Conservation (phyloP, 768 basidiomycete genomes). For the Macrolepiota dolichaula region DNA sequence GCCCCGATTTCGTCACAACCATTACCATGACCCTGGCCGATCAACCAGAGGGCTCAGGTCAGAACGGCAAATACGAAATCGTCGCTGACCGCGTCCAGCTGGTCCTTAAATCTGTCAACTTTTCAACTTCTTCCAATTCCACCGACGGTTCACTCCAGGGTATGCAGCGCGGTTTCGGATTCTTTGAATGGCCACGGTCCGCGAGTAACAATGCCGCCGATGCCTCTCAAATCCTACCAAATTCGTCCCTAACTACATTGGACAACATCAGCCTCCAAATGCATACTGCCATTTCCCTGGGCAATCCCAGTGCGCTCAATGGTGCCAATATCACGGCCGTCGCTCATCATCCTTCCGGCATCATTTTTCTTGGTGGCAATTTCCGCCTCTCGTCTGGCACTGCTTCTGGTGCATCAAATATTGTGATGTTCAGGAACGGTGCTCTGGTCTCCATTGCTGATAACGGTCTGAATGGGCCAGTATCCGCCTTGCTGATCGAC, state of each 20-base stretch:
- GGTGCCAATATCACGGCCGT: conserved; percentile 48
- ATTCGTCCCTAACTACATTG: conserved; percentile 64
- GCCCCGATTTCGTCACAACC: conserved; percentile 66
- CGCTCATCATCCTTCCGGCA: conserved; percentile 62
- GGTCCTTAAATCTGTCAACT: conserved; percentile 60
- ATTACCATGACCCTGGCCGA: conserved; percentile 73
- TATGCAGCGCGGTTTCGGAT: conserved; percentile 64
- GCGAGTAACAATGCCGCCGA: conserved; percentile 37
- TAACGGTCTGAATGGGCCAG: conserved; percentile 78
- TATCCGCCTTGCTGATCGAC: conserved; percentile 61
- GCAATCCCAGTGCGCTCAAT: conserved; percentile 36
- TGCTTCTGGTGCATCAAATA: conserved; percentile 60
- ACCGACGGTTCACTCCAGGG: conserved; percentile 26
- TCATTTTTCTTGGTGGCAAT: conserved; percentile 71
- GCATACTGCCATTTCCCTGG: conserved; percentile 47
- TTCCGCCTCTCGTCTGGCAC: conserved; percentile 61
- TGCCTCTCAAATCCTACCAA: conserved; percentile 60
- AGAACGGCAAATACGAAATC: conserved; percentile 69
- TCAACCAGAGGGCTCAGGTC: conserved; percentile 57
- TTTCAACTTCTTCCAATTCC: conserved; percentile 26
- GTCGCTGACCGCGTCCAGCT: conserved; percentile 88
- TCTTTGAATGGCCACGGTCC: conserved; percentile 82
- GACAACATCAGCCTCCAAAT: conserved; percentile 63
- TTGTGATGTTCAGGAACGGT: conserved; percentile 67
- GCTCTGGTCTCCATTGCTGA: conserved; percentile 48